Evolutionary conservation across 305 asterid species (phyloP), one percentile per base, ranked within the genome.

Genomic region (Lippia alba): DNA sequence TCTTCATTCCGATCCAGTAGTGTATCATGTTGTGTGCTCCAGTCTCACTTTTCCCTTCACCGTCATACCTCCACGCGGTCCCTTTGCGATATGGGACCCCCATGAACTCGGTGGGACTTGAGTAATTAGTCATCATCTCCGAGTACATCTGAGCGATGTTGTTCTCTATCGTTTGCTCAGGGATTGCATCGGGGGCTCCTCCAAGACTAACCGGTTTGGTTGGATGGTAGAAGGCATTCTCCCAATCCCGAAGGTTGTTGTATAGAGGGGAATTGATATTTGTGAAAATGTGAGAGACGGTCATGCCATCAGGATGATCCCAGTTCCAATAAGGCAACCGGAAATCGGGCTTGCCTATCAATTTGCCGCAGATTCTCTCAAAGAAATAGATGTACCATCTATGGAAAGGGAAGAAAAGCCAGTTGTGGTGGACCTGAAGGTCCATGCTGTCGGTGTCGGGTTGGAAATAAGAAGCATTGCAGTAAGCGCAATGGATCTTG

Each of bases 91-190:
- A 74, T 8, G 82, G 78, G 12, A 49, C 7, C 2, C 87, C 88
- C 62, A 83, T 66, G 59, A 83, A 83, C 15, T 67, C 46, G 1
- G 14, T 8, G 5, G 67, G 56, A 9, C 66, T 51, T 10, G 73
- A 14, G 58, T 67, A 32, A 12, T 63, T 66, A 0, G 82, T 64
- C 4, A 81, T 32, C 88, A 83, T 71, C 71, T 76, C 75, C 4
- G 18, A 66, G 72, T 83, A 74, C 84, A 81, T 81, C 10, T 74
- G 33, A 11, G 59, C 56, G 4, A 81, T 48, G 49, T 83, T 83
- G 46, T 73, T 73, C 15, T 53, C 7, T 16, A 80, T 64, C 32
- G 18, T 36, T 16, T 67, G 74, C 0, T 40, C 10, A 1, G 71
- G 67, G 46, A 46, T 56, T 6, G 36, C 34, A 9, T 41, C 12